Evolutionary conservation across 208 protist species (phyloP).

Genomic region (Wallacemonas sp.): DNA sequence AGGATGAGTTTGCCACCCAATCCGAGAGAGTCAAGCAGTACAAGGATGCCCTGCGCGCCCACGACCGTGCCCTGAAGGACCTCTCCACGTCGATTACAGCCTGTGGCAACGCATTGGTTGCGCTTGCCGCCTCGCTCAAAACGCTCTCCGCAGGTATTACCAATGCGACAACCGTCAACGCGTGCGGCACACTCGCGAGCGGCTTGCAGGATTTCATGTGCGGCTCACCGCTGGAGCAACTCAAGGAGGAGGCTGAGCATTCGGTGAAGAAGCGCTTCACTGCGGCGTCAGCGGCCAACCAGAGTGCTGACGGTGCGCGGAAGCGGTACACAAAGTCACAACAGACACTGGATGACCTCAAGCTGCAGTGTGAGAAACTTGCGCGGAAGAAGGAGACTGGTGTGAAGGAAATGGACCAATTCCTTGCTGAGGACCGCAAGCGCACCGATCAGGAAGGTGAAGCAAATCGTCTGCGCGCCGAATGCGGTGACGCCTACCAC

Average conservation of each 20-base stretch:
- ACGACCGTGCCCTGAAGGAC: conserved; percentile 35
- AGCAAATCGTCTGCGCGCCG: conserved; percentile 23
- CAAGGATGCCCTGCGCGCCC: conserved; percentile 27
- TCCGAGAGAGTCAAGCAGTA: conserved; percentile 18
- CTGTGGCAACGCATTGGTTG: conserved; percentile 23
- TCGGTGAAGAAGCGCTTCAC: conserved; percentile 27
- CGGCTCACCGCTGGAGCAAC: conserved; percentile 20
- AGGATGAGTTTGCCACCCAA: conserved; percentile 11
- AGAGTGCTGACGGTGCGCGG: conserved; percentile 19
- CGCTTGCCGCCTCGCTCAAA: conserved; percentile 26
- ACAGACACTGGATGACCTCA: conserved; percentile 5
- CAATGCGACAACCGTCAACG: conserved; percentile 18
- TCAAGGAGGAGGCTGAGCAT: conserved; percentile 36
- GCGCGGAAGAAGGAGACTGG: conserved; percentile 18
- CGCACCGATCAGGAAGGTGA: conserved; percentile 25
- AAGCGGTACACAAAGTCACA: conserved; percentile 27
- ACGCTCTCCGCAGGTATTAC: conserved; percentile 18
- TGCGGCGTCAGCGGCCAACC: conserved; percentile 13
- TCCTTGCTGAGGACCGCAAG: conserved; percentile 16
- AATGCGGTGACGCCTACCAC: conserved; percentile 30
- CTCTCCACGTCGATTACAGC: conserved; percentile 17
- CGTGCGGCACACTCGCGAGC: conserved; percentile 19
- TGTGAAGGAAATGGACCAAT: conserved; percentile 12
- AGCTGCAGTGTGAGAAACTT: conserved; percentile 26
- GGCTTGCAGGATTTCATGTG: conserved; percentile 29